Evolutionary conservation across 2,329 filamentous ascomycete genomes (phyloP).

Genomic region (Tolypocladium tundrense): DNA sequence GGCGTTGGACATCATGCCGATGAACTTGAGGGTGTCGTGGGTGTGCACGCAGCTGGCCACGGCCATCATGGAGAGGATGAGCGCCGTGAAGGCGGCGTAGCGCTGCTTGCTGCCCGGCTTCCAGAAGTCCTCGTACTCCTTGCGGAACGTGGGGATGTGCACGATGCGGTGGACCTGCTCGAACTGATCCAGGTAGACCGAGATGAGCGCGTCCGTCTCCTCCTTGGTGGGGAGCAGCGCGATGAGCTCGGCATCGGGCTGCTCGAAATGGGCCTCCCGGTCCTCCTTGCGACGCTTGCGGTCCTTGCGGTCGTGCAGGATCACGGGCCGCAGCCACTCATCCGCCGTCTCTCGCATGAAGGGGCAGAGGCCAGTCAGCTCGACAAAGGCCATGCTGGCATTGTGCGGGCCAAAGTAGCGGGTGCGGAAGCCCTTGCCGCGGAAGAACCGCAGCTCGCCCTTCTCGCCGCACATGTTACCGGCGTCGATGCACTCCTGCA

Average conservation of each 20-base stretch:
- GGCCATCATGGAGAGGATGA: slow-evolving; percentile 49
- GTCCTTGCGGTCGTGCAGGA: slow-evolving; percentile 45
- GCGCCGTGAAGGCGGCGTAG: slow-evolving; percentile 43
- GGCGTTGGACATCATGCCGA: slow-evolving; percentile 48
- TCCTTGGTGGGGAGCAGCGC: slow-evolving; percentile 35
- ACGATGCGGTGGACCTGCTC: slow-evolving; percentile 47
- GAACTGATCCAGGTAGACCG: slow-evolving; percentile 43
- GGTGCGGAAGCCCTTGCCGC: slow-evolving; percentile 49
- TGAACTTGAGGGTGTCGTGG: slow-evolving; percentile 41
- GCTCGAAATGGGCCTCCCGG: slow-evolving; percentile 36
- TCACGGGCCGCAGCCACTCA: slow-evolving; percentile 49
- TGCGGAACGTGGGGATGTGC: slow-evolving; percentile 48
- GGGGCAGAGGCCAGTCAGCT: slow-evolving; percentile 45
- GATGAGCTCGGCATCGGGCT: slow-evolving; percentile 40
- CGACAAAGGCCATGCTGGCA: slow-evolving; percentile 49
- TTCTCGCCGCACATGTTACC: slow-evolving; percentile 32
- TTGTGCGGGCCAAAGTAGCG: slow-evolving; percentile 52
- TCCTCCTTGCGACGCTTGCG: slow-evolving; percentile 42
- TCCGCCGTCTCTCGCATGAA: slow-evolving; percentile 55
- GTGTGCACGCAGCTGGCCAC: slow-evolving; percentile 48
- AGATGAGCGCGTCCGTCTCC: slow-evolving; percentile 37
- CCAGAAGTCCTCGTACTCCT: slow-evolving; percentile 48
- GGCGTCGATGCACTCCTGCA: slow-evolving; percentile 29
- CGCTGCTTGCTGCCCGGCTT: slow-evolving; percentile 29
- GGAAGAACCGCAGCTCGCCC: slow-evolving; percentile 46